Conservation (phyloP, 1,284 basidiomycete genomes). For the Irpex lacteus region DNA sequence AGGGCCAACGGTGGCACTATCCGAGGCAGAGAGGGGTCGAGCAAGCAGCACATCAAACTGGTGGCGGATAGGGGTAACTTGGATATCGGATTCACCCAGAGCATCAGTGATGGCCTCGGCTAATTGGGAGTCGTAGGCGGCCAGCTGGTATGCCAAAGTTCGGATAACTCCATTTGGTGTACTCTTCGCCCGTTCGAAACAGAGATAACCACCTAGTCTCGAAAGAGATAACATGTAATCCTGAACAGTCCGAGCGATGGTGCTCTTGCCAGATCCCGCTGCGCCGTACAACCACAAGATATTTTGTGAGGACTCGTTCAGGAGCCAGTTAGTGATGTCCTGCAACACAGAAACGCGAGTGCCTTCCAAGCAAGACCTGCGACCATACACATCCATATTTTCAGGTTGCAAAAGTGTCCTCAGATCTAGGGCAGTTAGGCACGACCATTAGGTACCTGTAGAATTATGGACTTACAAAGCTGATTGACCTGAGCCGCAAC, state of each 20-base stretch:
- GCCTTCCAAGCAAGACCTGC: not conserved
- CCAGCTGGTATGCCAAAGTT: constrained; percentile 24
- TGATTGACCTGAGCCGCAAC: not conserved
- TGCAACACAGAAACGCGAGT: constrained; percentile 3
- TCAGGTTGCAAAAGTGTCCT: not conserved
- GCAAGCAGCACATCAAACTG: not conserved
- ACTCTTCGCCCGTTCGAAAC: constrained; percentile 1
- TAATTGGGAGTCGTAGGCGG: not conserved
- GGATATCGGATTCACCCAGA: not conserved
- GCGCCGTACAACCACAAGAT: constrained; percentile 21
- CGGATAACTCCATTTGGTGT: constrained; percentile 26
- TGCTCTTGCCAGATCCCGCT: constrained; percentile 22
- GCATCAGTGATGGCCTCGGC: not conserved
- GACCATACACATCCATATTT: not conserved
- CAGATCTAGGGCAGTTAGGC: not conserved
- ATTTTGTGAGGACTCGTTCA: constrained; percentile 5
- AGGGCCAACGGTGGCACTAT: not conserved
- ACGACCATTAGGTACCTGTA: not conserved
- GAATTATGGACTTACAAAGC: not conserved
- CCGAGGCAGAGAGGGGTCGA: not conserved
- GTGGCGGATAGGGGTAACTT: not conserved
- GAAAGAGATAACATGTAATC: not conserved
- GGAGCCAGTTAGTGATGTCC: constrained; percentile 18
- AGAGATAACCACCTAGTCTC: constrained; percentile 3
- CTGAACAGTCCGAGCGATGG: constrained; percentile 19